phyloP scores from a whole-genome alignment of 352 stramenopile genomes.

The Thalassiosira exigua region DNA sequence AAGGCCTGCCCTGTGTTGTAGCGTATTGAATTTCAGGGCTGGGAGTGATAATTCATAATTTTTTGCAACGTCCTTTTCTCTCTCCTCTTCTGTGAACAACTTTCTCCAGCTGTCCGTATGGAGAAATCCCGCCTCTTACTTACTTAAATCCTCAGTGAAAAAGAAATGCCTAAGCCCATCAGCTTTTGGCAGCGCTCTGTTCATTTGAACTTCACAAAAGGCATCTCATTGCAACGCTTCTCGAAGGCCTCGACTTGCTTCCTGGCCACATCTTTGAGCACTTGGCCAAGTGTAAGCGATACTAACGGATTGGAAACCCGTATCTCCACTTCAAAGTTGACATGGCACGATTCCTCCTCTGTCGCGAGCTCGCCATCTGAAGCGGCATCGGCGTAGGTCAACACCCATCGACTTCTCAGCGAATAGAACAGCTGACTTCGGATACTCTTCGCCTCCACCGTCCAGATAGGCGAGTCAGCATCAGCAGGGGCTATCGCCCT shows the following conservation, averaged over 20 bases:
- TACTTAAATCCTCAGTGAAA: too few relatives aligned
- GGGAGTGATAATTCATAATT: too few relatives aligned
- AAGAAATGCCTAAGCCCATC: too few relatives aligned
- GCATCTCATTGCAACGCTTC: slow-evolving; percentile 62
- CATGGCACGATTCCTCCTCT: slow-evolving; percentile 28
- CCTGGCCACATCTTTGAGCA: slow-evolving; percentile 69
- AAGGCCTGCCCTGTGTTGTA: too few relatives aligned
- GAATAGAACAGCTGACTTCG: slow-evolving; percentile 71
- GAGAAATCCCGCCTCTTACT: too few relatives aligned
- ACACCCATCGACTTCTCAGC: slow-evolving; percentile 70
- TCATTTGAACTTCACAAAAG: too few relatives aligned
- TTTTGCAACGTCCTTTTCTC: too few relatives aligned
- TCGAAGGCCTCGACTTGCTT: slow-evolving; percentile 79
- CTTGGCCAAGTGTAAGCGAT: slow-evolving; percentile 58
- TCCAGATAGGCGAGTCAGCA: slow-evolving; percentile 35
- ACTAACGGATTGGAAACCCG: slow-evolving; percentile 70
- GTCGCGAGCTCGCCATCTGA: background rate
- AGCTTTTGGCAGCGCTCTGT: too few relatives aligned
- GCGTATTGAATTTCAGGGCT: too few relatives aligned
- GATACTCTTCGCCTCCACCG: slow-evolving; percentile 71
- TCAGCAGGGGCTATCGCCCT: slow-evolving; percentile 32
- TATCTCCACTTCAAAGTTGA: slow-evolving; percentile 79
- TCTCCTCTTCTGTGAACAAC: too few relatives aligned
- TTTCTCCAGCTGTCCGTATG: too few relatives aligned
- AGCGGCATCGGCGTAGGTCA: slow-evolving; percentile 30